A percentile compares a stretch with the other conserved stretches of the same genome.
Conservation (phyloP, 1,139 yeast species). For the Hanseniaspora uvarum region DNA sequence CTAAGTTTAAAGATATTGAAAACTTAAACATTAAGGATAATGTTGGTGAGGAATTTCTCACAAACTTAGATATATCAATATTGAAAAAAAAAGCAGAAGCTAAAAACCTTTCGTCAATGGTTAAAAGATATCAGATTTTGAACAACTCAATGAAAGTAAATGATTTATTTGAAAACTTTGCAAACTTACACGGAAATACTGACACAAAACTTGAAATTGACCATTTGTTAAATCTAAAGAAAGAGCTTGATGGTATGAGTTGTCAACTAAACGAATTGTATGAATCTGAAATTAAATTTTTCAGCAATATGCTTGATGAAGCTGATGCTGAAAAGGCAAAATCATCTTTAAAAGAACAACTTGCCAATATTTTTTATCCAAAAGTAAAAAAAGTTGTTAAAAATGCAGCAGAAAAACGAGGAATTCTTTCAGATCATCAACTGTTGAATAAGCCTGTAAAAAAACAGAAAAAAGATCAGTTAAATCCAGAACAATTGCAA, state of each 20-base stretch:
- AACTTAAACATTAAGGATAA: background rate
- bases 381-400: background rate
- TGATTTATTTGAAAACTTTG: background rate
- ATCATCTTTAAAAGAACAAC: background rate
- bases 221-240: background rate
- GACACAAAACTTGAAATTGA: background rate
- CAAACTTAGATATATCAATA: background rate
- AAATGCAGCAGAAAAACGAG: background rate
- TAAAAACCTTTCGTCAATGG: background rate
- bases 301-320: background rate
- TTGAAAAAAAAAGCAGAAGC: background rate
- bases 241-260: background rate
- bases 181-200: background rate
- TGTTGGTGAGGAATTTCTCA: background rate
- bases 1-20: background rate
- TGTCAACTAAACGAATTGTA: background rate
- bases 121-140: background rate
- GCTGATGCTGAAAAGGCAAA: background rate
- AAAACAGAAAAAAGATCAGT: background rate
- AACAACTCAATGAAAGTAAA: background rate
- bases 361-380: background rate
- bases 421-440: background rate
- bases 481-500: too few species aligned
- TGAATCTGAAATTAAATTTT: background rate
- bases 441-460: background rate